Conservation (phyloP, 1,139 yeast genomes). For the Pichia sp. region DNA sequence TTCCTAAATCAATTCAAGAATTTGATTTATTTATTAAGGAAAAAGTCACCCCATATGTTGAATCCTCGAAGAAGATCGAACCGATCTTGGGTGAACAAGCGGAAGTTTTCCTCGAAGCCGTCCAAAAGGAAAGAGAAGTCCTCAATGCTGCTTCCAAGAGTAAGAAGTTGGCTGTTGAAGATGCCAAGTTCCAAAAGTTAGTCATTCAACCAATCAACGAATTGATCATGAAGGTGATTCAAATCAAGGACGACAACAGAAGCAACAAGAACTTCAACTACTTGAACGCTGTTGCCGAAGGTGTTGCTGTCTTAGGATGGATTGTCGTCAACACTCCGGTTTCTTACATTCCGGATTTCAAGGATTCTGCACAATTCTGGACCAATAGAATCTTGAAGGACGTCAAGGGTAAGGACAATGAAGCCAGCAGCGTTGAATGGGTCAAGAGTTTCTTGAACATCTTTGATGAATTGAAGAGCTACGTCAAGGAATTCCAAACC, state of each 20-base stretch:
- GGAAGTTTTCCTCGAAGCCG: constrained; percentile 54
- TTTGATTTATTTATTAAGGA: constrained; percentile 56
- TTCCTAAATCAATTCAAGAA: constrained; percentile 46
- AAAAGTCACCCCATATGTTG: constrained; percentile 58
- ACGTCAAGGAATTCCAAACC: constrained; percentile 74
- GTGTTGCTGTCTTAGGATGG: constrained; percentile 92
- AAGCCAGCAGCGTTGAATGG: constrained; percentile 69
- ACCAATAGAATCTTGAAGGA: constrained; percentile 88
- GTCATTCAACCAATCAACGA: constrained; percentile 70
- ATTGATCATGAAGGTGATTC: constrained; percentile 54
- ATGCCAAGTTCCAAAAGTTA: constrained; percentile 49
- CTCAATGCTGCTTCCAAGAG: constrained; percentile 59
- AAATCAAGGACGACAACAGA: constrained; percentile 73
- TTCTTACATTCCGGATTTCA: constrained; percentile 74
- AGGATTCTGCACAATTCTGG: constrained; percentile 94
- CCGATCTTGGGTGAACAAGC: constrained; percentile 63
- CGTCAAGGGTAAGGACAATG: constrained; percentile 52
- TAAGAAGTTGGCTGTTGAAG: constrained; percentile 59
- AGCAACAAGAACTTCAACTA: constrained; percentile 64
- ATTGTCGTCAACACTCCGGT: constrained; percentile 67
- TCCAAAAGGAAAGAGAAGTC: constrained; percentile 55
- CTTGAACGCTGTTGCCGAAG: constrained; percentile 83
- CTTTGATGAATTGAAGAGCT: constrained; percentile 67
- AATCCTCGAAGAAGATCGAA: constrained; percentile 58
- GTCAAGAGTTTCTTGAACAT: constrained; percentile 61